phyloP scores from a whole-genome alignment of 257 asterid genomes.

The Lithospermum erythrorhizon region DNA sequence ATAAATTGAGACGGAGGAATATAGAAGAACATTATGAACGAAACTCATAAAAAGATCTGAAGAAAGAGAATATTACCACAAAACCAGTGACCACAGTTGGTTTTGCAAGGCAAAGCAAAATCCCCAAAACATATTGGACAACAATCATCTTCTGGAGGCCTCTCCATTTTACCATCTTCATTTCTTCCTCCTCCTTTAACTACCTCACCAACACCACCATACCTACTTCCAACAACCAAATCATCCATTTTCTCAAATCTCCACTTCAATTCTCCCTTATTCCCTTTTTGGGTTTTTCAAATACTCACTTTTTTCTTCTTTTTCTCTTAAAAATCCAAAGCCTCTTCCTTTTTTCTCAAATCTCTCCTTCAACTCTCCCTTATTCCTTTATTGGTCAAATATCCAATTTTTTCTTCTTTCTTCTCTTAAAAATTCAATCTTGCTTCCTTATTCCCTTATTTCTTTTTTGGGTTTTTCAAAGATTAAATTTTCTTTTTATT shows the following conservation, averaged over 20 bases:
- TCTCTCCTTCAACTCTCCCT: not conserved
- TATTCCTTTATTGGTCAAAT: no score
- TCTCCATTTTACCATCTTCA: constrained; percentile 16
- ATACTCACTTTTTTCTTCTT: not conserved
- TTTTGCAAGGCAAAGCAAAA: constrained; percentile 19
- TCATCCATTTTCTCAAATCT: not conserved
- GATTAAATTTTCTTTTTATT: no score
- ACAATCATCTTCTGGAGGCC: constrained; percentile 27
- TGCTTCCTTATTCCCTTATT: not conserved
- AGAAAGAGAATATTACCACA: constrained; percentile 17
- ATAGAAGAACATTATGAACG: not conserved
- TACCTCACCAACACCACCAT: not conserved
- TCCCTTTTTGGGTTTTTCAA: not conserved
- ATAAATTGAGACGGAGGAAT: no score
- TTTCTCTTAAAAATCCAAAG: not conserved
- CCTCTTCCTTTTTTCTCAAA: not conserved
- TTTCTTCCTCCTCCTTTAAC: constrained; percentile 4
- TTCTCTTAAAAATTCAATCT: not conserved
- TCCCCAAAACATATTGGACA: constrained; percentile 34
- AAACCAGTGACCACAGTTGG: constrained; percentile 33
- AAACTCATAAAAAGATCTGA: not conserved
- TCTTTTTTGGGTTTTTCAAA: no score
- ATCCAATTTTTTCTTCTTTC: no score
- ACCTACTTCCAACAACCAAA: not conserved
- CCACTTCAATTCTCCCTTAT: no score